Evolutionary conservation across 139 green algal species (phyloP), one percentile per base, ranked within the genome.

Genomic region (Nannochloris sp.): DNA sequence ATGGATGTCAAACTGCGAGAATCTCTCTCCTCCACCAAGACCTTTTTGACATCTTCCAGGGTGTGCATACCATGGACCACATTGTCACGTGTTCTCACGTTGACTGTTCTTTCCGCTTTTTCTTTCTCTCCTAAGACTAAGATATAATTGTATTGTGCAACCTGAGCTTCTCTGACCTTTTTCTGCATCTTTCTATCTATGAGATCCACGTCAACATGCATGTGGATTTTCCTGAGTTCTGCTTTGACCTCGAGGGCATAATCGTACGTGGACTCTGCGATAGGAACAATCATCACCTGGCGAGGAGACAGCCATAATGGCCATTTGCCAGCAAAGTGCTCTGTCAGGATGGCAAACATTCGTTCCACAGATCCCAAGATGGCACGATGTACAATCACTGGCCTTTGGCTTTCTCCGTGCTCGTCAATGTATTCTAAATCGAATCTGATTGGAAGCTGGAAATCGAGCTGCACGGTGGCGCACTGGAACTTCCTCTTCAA

Each of bases 291-390:
- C 86, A 97, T 97, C 59, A 90, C 84, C 83, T 98, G 93, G 29
- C 88, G 82, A 1, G 93, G 93, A 50, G 75, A 90, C 25, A 98
- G 74, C 93, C 93, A 99, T 46, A 97, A 81, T 18, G 93, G 93
- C 90, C 90, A 99, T 81, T 97, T 98, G 63, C 87, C 92, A 3
- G 85, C 93, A 58, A 83, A 99, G 82, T 98, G 89, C 85, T 99
- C 93, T 3, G 88, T 95, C 40, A 99, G 84, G 72, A 99, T 98
- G 49, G 93, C 93, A 73, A 96, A 93, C 93, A 99, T 99, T 69
- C 93, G 81, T 86, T 99, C 93, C 61, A 98, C 87, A 46, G 78
- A 91, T 48, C 91, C 91, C 68, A 97, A 81, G 64, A 97, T 88
- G 18, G 91, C 91, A 51, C 90, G 73, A 80, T 99, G 93, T 43